Percentiles rank a stretch among this genome's conserved stretches.
Conservation (phyloP, 352 stramenopile species). For the Globisporangium paddicum region DNA sequence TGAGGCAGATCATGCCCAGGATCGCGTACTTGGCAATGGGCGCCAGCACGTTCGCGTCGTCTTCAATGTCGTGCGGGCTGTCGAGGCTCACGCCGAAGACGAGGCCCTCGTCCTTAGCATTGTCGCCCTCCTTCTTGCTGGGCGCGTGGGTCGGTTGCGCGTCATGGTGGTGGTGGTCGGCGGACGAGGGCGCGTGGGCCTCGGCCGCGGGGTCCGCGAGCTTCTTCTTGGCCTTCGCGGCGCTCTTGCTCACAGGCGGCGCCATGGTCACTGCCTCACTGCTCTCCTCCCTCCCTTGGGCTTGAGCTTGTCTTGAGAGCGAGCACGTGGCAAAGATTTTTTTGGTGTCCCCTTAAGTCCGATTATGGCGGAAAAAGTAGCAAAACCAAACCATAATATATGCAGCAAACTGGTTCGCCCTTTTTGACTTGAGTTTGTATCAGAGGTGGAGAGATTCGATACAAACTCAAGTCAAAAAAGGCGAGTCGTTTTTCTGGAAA, state of each 20-base stretch:
- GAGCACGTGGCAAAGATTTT: too few species aligned
- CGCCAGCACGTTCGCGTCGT: conserved; percentile 68
- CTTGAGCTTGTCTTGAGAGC: too few species aligned
- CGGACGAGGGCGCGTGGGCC: conserved; percentile 15
- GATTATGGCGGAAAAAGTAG: too few species aligned
- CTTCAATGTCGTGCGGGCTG: conserved; percentile 50
- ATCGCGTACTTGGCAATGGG: conserved; percentile 88
- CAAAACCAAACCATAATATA: too few species aligned
- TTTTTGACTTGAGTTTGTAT: too few species aligned
- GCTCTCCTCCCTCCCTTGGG: not conserved
- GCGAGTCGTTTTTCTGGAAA: too few species aligned
- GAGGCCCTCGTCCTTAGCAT: conserved; percentile 13
- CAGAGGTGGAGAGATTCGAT: too few species aligned
- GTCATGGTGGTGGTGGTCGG: not conserved
- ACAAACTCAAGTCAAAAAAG: too few species aligned
- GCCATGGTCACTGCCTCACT: conserved; percentile 21
- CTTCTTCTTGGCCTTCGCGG: conserved; percentile 51
- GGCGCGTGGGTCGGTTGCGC: not conserved
- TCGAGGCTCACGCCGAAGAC: conserved; percentile 70
- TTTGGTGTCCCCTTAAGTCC: too few species aligned
- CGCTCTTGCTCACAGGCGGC: conserved; percentile 26
- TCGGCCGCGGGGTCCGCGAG: conserved; percentile 16
- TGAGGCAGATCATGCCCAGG: conserved; percentile 90
- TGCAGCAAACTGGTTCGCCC: too few species aligned
- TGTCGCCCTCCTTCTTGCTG: conserved; percentile 6